Evolutionary conservation across 768 basidiomycete genomes (phyloP), one percentile per base, ranked within the genome.

Genomic region (Termitomyces sp.): DNA sequence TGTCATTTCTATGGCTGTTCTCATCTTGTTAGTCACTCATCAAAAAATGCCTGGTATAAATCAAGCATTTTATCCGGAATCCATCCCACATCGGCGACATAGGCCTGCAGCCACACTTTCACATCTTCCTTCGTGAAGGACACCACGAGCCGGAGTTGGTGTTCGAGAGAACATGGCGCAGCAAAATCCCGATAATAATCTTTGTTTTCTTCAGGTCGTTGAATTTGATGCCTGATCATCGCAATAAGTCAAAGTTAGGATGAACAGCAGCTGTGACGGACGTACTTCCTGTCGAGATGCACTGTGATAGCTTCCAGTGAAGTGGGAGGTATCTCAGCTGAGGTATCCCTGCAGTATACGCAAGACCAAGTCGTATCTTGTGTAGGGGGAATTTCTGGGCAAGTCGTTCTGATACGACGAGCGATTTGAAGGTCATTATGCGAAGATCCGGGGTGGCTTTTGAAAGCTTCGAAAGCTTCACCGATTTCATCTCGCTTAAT

Each of bases 261-360:
- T 13, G 18, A 55, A 38, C 56, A 7, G 7, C 20, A 44, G n/a
- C 7, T 45, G 20, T 45, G 45, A 45, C 20, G 35, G 13, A 54
- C 70, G 53, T 64, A 71, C 74, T 57, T 60, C 24, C 28, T 22
- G 5, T 24, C 45, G 35, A 78, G 49, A 65, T 81, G 81, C n/a
- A 15, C 24, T 58, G 70, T 70, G 42, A 81, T 69, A 35, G 58
- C 64, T 7, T 64, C 57, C 28, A 80, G 62, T 6, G 65, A 61
- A 58, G 64, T 59, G 24, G 73, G 66, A 11, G 70, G 65, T 11
- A 60, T 59, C 64, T 82, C 82, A 3, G 48, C 57, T 7, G 71
- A 69, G 20, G 72, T 70, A 63, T 82, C 28, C 28, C 77, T 63
- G 57, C 81, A 83, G 28, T 76, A 75, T 1, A 65, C 67, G 38